Evolutionary conservation across 306 rosid genomes (phyloP).

Genomic region (Mucuna pruriens): DNA sequence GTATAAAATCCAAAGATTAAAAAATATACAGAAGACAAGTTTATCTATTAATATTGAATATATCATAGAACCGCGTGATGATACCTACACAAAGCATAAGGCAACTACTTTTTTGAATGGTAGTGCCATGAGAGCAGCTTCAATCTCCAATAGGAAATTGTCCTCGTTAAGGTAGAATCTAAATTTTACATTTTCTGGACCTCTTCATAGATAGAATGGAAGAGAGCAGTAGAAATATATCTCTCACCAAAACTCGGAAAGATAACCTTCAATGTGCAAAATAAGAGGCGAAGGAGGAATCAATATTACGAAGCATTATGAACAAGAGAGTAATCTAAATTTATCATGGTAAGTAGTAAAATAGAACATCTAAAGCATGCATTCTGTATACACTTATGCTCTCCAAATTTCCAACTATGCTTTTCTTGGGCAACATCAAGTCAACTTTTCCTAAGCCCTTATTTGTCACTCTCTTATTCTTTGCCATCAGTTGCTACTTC

Average conservation of each 20-base stretch:
- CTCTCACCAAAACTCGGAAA: conserved; percentile 98
- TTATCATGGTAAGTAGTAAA: conserved; percentile 5
- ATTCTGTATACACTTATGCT: not conserved
- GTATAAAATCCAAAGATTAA: conserved; percentile 20
- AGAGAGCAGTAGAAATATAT: conserved; percentile 79
- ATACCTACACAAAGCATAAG: conserved; percentile 44
- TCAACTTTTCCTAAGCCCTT: conserved; percentile 6
- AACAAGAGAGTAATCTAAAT: conserved; percentile 9
- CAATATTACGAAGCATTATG: conserved; percentile 27
- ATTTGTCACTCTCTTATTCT: not conserved
- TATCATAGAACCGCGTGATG: conserved; percentile 15
- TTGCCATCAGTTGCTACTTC: conserved; percentile 21
- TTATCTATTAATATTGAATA: conserved; percentile 7
- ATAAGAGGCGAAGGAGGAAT: conserved; percentile 1
- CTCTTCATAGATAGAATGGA: conserved; percentile 76
- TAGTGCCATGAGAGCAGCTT: conserved; percentile 29
- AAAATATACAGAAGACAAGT: not conserved
- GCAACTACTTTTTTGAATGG: conserved; percentile 37
- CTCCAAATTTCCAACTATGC: conserved; percentile 3
- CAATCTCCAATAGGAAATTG: conserved; percentile 34
- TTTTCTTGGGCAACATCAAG: not conserved
- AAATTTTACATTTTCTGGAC: conserved; percentile 58
- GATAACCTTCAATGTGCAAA: conserved; percentile 59
- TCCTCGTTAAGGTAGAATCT: conserved; percentile 14
- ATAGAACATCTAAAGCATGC: conserved; percentile 19